Evolutionary conservation across 352 stramenopile genomes (phyloP).

Genomic region (Pythium biforme): DNA sequence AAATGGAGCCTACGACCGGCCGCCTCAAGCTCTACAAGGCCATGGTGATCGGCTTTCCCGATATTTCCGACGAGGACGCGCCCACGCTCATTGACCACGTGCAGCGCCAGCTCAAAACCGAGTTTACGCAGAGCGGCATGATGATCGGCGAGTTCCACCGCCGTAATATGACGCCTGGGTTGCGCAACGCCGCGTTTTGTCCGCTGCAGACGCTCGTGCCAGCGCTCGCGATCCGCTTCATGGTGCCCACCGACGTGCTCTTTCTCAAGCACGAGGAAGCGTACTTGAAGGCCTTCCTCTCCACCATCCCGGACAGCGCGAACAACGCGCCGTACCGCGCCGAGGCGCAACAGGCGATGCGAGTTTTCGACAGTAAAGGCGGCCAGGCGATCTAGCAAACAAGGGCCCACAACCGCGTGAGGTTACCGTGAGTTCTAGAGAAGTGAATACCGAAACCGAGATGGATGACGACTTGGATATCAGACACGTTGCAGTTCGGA

Average conservation of each 20-base stretch:
- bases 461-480: too few relatives aligned
- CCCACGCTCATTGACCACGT: not conserved
- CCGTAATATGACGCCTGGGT: not conserved
- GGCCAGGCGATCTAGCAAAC: not conserved
- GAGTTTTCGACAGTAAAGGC: not conserved
- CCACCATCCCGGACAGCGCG: not conserved
- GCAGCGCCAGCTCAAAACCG: not conserved
- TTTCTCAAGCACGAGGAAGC: constrained; percentile 6
- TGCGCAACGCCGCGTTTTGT: not conserved
- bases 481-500: too few relatives aligned
- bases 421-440: too few relatives aligned
- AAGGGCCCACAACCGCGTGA: not conserved
- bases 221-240: constrained; percentile 8
- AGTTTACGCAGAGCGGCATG: constrained; percentile 7
- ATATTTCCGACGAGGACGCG: not conserved
- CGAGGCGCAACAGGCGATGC: not conserved
- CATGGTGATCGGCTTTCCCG: constrained; percentile 4
- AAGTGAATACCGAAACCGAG: not conserved
- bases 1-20: not conserved
- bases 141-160: constrained; percentile 15
- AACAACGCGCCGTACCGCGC: not conserved
- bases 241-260: constrained; percentile 11
- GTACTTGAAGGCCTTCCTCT: constrained; percentile 2
- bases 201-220: constrained; percentile 1
- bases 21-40: constrained; percentile 9